Conservation (phyloP, 2,329 filamentous ascomycete species). For the Didymellaceae sp. region DNA sequence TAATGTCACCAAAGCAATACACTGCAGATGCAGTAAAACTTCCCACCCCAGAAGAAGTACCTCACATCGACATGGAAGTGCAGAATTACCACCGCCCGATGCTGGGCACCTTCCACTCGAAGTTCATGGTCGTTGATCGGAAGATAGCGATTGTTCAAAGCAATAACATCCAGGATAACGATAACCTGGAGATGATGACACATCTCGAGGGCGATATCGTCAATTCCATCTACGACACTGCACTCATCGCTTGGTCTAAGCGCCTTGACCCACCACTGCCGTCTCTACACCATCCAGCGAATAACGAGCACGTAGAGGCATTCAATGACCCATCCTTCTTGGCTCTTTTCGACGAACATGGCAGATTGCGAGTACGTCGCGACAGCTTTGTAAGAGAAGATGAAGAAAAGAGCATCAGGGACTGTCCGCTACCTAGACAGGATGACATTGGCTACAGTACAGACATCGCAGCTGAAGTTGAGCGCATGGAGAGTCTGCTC, state of each 20-base stretch:
- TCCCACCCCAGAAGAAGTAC: slow-evolving; percentile 69
- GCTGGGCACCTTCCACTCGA: slow-evolving; percentile 77
- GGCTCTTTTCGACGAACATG: slow-evolving; percentile 2
- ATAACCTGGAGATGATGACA: slow-evolving; percentile 82
- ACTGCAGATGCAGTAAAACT: slow-evolving; percentile 62
- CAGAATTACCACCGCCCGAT: slow-evolving; percentile 74
- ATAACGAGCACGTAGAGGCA: slow-evolving; percentile 7
- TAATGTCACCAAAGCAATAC: slow-evolving; percentile 65
- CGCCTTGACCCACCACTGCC: slow-evolving; percentile 66
- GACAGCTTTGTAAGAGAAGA: not conserved
- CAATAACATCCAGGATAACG: slow-evolving; percentile 80
- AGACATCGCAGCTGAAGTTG: slow-evolving; percentile 66
- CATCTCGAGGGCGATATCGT: slow-evolving; percentile 79
- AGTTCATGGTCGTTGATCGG: slow-evolving; percentile 79
- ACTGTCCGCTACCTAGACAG: not conserved
- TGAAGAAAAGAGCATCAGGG: not conserved
- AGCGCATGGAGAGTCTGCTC: slow-evolving; percentile 65
- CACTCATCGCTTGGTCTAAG: slow-evolving; percentile 74
- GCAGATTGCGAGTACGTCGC: not conserved
- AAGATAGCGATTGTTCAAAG: slow-evolving; percentile 74
- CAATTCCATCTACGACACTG: slow-evolving; percentile 76
- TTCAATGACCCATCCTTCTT: slow-evolving; percentile 4
- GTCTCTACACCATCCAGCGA: slow-evolving; percentile 59
- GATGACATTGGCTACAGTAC: slow-evolving; percentile 55
- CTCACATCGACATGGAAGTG: slow-evolving; percentile 74